phyloP scores from a whole-genome alignment of 169 alveolate genomes.

The Eimeria mitis region DNA sequence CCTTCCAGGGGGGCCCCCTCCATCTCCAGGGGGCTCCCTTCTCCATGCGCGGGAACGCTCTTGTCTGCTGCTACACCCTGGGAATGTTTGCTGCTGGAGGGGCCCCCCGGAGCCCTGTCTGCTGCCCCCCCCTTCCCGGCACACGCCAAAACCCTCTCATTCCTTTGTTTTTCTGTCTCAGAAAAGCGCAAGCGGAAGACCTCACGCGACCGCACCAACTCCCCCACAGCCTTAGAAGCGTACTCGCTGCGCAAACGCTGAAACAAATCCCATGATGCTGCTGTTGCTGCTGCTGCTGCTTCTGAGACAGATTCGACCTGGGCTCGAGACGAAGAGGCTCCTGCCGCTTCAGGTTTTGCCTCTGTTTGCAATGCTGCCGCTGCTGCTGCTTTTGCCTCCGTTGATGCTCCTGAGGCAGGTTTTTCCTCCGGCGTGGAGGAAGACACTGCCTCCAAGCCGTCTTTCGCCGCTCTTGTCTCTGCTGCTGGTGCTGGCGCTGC shows the following conservation, averaged over 20 bases:
- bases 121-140: conserved; percentile 10
- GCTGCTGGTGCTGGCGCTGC: not conserved
- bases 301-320: not conserved
- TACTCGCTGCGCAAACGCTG: conserved; percentile 38
- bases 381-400: conserved; percentile 13
- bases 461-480: not conserved
- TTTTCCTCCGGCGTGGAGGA: not conserved
- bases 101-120: not conserved
- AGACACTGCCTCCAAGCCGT: not conserved
- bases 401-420: not conserved
- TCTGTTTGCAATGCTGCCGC: not conserved
- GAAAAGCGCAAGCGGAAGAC: not conserved
- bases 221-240: conserved; percentile 52
- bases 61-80: not conserved
- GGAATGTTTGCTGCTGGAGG: not conserved
- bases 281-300: conserved; percentile 46
- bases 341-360: not conserved
- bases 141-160: not conserved
- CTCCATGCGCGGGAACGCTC: too few relatives aligned
- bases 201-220: conserved; percentile 13
- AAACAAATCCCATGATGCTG: conserved; percentile 41
- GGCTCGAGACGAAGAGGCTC: not conserved
- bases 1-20: conserved; percentile 1
- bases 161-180: conserved; percentile 34
- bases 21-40: not conserved